Base-by-base conservation (phyloP, 352 stramenopile species). In the Globisporangium cylindrosporum region DNA sequence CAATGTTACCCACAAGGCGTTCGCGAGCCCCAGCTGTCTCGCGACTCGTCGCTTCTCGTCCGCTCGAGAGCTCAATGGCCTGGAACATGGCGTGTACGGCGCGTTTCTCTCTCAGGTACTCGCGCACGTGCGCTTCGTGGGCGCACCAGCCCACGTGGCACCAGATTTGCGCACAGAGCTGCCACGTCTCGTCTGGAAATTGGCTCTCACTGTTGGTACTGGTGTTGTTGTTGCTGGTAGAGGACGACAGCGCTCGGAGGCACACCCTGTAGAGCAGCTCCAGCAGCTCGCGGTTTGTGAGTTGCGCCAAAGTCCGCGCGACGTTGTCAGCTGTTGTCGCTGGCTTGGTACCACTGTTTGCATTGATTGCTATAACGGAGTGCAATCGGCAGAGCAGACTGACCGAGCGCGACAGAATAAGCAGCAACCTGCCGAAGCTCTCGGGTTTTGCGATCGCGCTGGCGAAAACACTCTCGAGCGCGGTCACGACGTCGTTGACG, bases 371-470 rank as follows among this genome's bases (percentile, higher is more conserved):
- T 32, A 67, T 56, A 27, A 74, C 55, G 9, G 74, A 66, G 27
- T 94, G 86, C 1, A 91, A 62, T 0, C 84, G 81, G 68, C 84
- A 92, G 22, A 94, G 72, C 22, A 94, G 58, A 61, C 84, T 89
- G 2, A 72, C 64, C 9, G 78, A 55, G 9, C 80, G 78, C 1
- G 82, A 83, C 25, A 79, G 65, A 29, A 85, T 49, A 36, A 89
- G 70, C 20, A 81, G 58, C 1, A 74, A 70, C 0, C 69, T 43
- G 0, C 46, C 34, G 5, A 79, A 75, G 5, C 34, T 71, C 12
- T 56, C 59, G 0, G 55, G n/a, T 8, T 48, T 14, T 3, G 48
- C 48, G 10, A 12, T 75, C 25, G 64, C 32, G 27, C 60, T 60
- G 2, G 24, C 53, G 15, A 88, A 62, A 8, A 86, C 70, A 1